Evolutionary conservation across 2,329 filamentous ascomycete genomes (phyloP).

Genomic region (Fusarium ramigenum): DNA sequence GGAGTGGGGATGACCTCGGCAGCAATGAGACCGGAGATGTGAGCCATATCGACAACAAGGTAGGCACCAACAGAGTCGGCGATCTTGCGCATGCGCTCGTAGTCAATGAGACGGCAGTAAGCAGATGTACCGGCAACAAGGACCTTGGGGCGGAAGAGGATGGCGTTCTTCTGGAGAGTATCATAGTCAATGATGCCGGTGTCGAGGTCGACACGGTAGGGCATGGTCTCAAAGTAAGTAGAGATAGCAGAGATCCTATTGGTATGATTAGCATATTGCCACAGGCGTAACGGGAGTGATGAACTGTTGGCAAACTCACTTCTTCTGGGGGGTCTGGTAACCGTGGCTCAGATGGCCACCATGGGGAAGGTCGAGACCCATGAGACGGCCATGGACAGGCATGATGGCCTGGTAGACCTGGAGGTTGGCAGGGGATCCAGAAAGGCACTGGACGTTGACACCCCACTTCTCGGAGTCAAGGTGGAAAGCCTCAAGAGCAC

Average conservation of each 20-base stretch:
- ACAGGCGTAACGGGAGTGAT: neutral
- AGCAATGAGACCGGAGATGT: constrained; percentile 96
- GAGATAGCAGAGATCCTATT: constrained; percentile 90
- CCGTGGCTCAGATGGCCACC: constrained; percentile 96
- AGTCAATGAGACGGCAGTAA: constrained; percentile 98
- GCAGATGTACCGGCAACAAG: constrained; percentile 96
- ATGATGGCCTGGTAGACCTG: constrained; percentile 99
- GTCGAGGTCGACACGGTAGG: constrained; percentile 88
- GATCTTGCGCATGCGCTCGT: constrained; percentile 94
- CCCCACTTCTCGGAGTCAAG: constrained; percentile 91
- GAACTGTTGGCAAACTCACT: constrained; percentile 62
- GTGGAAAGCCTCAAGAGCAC: constrained; percentile 91
- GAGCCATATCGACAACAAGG: constrained; percentile 96
- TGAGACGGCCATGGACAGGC: constrained; percentile 92
- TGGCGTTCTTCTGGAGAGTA: constrained; percentile 86
- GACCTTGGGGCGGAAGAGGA: constrained; percentile 94
- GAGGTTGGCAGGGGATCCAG: constrained; percentile 93
- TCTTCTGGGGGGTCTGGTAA: constrained; percentile 95
- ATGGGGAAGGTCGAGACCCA: constrained; percentile 95
- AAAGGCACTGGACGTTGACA: constrained; percentile 96
- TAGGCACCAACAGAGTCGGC: constrained; percentile 94
- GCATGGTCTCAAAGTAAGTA: constrained; percentile 99
- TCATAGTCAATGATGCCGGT: constrained; percentile 99
- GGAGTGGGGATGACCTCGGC: constrained; percentile 93
- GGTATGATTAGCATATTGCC: neutral